Percentiles rank a stretch among this genome's conserved stretches.
Conservation (phyloP, 2,329 filamentous ascomycete genomes). For the Ophiostoma perfectum region DNA sequence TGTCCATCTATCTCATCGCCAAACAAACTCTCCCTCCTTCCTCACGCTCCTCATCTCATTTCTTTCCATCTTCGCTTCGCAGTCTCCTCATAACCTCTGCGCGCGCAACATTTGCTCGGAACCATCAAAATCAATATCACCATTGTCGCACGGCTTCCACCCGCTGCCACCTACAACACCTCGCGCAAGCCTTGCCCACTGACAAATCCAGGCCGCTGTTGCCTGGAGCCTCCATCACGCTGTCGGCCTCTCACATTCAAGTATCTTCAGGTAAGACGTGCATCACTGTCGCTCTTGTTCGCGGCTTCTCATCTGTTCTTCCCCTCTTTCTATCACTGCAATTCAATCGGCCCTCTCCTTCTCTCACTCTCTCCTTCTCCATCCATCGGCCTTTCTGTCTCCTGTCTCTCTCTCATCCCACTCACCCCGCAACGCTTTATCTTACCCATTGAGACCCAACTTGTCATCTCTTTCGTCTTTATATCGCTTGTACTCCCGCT, state of each 20-base stretch:
- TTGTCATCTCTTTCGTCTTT: not conserved
- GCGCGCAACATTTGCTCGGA: not conserved
- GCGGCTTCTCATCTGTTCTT: not conserved
- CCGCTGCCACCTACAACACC: not conserved
- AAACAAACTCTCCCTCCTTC: slow-evolving; percentile 8
- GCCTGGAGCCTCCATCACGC: slow-evolving; percentile 8
- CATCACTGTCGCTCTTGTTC: not conserved
- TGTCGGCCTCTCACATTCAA: slow-evolving; percentile 2
- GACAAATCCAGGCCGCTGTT: slow-evolving; percentile 11
- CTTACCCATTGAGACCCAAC: not conserved
- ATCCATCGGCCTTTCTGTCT: not conserved
- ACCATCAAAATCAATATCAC: not conserved
- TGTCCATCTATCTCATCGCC: slow-evolving; percentile 1
- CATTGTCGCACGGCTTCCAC: slow-evolving; percentile 3
- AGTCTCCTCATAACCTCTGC: not conserved
- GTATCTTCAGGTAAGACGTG: not conserved
- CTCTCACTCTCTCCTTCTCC: too few relatives aligned
- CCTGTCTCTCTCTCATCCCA: not conserved
- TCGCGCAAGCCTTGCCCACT: slow-evolving; percentile 9
- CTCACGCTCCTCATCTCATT: slow-evolving; percentile 3
- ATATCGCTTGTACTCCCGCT: too few relatives aligned
- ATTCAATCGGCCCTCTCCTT: not conserved
- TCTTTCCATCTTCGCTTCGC: not conserved
- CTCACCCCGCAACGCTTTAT: not conserved
- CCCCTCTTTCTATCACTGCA: not conserved